Conservation (phyloP, 331 rosid species). For the Acacia concinna region DNA sequence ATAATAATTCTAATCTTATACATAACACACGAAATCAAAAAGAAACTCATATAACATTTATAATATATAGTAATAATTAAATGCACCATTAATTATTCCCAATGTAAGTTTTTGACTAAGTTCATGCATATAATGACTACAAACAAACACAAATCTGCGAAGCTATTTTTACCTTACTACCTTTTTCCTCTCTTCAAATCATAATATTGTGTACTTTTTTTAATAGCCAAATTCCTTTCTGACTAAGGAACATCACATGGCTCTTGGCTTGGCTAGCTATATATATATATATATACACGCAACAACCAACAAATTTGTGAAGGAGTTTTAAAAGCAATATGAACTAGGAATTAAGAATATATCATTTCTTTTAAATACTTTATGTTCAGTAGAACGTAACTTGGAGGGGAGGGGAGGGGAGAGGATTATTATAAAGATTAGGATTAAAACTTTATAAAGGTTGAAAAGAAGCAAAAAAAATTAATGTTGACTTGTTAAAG, state of each 20-base stretch:
- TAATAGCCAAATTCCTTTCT: too few relatives aligned
- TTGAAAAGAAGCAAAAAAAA: too few relatives aligned
- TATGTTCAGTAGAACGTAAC: too few relatives aligned
- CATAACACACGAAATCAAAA: neutral
- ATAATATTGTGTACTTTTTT: too few relatives aligned
- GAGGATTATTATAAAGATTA: too few relatives aligned
- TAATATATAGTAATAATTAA: neutral
- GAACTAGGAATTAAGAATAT: neutral
- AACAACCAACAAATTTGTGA: constrained; percentile 1
- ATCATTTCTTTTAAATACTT: too few relatives aligned
- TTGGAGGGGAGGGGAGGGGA: too few relatives aligned
- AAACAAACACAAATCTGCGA: neutral
- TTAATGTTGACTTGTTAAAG: neutral
- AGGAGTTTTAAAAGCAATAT: neutral
- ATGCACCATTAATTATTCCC: constrained; percentile 1
- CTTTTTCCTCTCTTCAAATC: neutral
- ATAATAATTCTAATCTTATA: neutral
- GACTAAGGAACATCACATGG: constrained; percentile 5
- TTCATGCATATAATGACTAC: neutral
- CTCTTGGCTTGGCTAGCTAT: constrained; percentile 26
- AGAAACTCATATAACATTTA: neutral
- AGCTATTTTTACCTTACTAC: neutral
- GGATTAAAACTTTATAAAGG: neutral
- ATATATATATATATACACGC: constrained; percentile 28
- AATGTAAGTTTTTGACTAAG: constrained; percentile 6